Conservation (phyloP, 495 filamentous ascomycete species). For the Daldinia vernicosa region DNA sequence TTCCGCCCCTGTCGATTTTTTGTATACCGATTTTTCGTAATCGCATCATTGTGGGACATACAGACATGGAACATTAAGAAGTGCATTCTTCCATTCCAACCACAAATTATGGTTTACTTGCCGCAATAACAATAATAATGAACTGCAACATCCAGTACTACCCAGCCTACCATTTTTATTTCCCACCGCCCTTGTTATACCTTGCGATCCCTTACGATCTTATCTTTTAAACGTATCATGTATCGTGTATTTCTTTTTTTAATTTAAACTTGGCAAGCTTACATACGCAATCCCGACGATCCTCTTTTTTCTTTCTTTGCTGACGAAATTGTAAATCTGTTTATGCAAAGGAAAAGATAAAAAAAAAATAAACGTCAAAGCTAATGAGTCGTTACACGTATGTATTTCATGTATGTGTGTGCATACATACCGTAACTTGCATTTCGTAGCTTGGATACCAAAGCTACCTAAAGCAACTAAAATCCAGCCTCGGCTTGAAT, state of each 20-base stretch:
- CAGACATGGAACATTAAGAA: conserved; percentile 1
- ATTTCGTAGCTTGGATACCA: background rate
- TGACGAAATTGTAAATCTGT: background rate
- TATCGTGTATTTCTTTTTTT: background rate
- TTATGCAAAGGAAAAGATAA: background rate
- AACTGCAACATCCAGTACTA: conserved; percentile 18
- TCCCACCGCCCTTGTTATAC: background rate
- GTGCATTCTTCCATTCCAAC: conserved; percentile 2
- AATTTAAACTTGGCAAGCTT: background rate
- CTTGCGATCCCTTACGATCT: background rate
- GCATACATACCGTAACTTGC: background rate
- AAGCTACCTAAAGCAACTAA: background rate
- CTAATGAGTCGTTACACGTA: background rate
- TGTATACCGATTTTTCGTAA: background rate
- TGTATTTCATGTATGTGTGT: background rate
- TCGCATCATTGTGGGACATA: conserved; percentile 1
- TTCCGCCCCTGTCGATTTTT: background rate
- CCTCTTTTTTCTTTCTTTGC: background rate
- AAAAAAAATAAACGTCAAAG: background rate
- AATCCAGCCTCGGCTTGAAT: conserved; percentile 2
- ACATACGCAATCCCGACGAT: background rate
- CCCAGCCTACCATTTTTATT: conserved; percentile 11
- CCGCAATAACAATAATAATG: conserved; percentile 1
- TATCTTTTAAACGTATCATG: background rate
- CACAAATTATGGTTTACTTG: background rate